These are phyloP conservation scores for Pichia manshurica DNA, from an alignment of 805 yeast genomes.

Conservation along the genomic window DNA sequence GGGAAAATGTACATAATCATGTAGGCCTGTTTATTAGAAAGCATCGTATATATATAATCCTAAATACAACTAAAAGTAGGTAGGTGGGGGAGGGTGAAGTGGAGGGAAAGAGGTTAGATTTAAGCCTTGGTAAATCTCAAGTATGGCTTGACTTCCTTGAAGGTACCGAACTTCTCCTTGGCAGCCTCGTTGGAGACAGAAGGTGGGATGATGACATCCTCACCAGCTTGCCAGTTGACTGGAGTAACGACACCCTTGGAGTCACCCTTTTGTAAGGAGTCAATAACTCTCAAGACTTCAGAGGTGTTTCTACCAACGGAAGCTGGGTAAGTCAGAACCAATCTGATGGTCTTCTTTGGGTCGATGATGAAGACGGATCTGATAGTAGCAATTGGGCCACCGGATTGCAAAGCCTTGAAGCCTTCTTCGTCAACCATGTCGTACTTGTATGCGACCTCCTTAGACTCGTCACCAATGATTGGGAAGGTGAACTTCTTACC, in stretches of 20 bases:
- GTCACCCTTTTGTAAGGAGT: conserved; percentile 83
- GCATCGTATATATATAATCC: no score
- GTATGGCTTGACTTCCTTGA: conserved; percentile 85
- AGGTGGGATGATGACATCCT: conserved; percentile 91
- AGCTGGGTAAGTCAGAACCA: conserved; percentile 85
- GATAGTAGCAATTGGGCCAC: conserved; percentile 78
- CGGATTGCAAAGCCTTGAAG: conserved; percentile 56
- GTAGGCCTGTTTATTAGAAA: no score
- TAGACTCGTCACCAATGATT: conserved; percentile 80
- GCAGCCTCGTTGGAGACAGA: conserved; percentile 74
- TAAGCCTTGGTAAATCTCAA: conserved; percentile 53
- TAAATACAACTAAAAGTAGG: no score
- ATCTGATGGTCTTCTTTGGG: conserved; percentile 82
- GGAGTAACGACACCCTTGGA: conserved; percentile 82
- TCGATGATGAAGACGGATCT: conserved; percentile 91
- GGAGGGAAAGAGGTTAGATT: no score
- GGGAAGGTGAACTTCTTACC: conserved; percentile 80
- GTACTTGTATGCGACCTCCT: conserved; percentile 77
- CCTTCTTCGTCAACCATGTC: conserved; percentile 89
- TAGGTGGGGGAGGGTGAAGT: no score
- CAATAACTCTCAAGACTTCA: conserved; percentile 86
- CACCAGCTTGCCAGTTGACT: conserved; percentile 83
- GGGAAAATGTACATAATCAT: no score
- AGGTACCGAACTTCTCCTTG: conserved; percentile 76
- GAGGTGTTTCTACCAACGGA: conserved; percentile 91